Evolutionary conservation across 176 grass and related monocot genomes (phyloP).

Genomic region (Carex scoparia): DNA sequence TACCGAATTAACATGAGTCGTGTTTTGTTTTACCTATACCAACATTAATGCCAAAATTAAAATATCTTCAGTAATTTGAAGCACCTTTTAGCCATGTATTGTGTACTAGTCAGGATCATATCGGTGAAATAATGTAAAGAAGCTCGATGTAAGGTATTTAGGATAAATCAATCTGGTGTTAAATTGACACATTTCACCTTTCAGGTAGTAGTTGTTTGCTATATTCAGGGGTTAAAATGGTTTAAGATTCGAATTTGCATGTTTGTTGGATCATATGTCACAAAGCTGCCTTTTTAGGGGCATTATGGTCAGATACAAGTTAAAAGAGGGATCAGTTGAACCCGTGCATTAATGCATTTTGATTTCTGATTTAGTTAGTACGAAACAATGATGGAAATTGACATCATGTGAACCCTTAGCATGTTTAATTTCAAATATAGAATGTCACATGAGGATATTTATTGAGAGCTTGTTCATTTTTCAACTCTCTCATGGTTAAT

Average conservation of each 20-base stretch:
- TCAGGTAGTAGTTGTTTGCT: background rate
- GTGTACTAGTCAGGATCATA: background rate
- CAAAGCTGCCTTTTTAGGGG: background rate
- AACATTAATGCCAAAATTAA: background rate
- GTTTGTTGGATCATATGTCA: background rate
- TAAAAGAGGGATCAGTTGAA: background rate
- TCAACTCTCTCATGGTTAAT: background rate
- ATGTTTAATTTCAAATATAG: background rate
- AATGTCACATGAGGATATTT: background rate
- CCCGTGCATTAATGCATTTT: background rate
- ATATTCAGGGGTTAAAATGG: background rate
- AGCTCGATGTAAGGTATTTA: background rate
- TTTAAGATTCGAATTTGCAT: background rate
- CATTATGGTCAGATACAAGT: constrained; percentile 4
- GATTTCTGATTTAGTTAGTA: background rate
- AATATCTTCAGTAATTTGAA: background rate
- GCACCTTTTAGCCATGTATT: background rate
- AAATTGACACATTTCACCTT: background rate
- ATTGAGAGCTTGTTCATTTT: background rate
- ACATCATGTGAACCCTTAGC: background rate
- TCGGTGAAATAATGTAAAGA: background rate
- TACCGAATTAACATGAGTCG: background rate
- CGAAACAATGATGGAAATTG: background rate
- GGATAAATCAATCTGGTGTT: background rate
- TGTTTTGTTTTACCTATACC: constrained; percentile 8